Evolutionary conservation across 129 eudicot species (phyloP), one percentile per base, ranked within the genome.

Genomic region (Centrapalus pauciflorus): DNA sequence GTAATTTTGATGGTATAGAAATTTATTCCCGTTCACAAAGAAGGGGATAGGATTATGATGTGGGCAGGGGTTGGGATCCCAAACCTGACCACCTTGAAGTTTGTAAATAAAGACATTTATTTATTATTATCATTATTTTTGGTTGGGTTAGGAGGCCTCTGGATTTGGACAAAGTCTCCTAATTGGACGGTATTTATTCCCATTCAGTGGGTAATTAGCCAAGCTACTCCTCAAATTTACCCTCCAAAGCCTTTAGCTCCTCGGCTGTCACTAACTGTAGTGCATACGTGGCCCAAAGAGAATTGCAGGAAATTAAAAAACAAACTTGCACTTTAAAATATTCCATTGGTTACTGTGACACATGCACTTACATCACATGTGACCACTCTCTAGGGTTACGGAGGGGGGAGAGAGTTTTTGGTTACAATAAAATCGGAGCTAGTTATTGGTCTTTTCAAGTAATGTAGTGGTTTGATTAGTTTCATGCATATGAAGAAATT

Each of bases 71-170:
- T 75, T 75, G 80, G 84, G 90, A 85, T 85, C 82, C 82, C 78
- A 84, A 80, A 74, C 71, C 81, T 77, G 85, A 77, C 77, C 86
- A 77, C 86, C 84, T 84, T 79, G 79, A 81, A 78, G 69, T 70
- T 34, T 51, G 61, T 71, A 81, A 81, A 78, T 52, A 75, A 81
- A 67, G 17, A 29, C 79, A 66, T n/a, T 49, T 21, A 21, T 8
- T 58, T 8, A 48, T 46, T 61, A 49, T 61, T 51, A 14, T 33
- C 40, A 9, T 26, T 60, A 7, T 32, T 23, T 64, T 65, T 56
- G 49, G 70, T 9, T 72, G 70, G 52, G 27, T 40, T 21, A 32
- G 54, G 29, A 23, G 34, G 78, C 81, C 74, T 74, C 20, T 64
- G 74, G 72, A 77, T 74, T 80, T 66, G 72, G 83, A 80, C 69